Base-by-base conservation (phyloP, 495 filamentous ascomycete species). In the Penicillium odoratum region DNA sequence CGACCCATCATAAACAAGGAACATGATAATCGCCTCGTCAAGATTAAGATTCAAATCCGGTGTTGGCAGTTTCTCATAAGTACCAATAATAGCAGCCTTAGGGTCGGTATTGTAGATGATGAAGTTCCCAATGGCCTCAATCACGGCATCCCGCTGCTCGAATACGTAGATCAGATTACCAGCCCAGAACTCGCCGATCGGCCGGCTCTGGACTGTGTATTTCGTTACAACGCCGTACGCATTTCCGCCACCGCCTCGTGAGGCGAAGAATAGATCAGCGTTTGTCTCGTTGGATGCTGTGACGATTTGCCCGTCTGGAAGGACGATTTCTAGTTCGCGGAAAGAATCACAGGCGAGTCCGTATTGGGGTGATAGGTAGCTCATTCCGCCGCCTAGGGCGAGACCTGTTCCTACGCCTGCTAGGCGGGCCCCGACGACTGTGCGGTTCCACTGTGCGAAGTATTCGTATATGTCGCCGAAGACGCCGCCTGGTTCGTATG, bases 231-330 rank as follows among this genome's bases (percentile, higher is more conserved):
- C 68, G 21, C 74, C 80, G 55, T 81, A 83, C 34, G 75, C 80
- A 47, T 79, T 77, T 7, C 70, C 69, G 18, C 82, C 81, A 9
- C 74, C 74, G 9, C 83, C 83, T 11, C 82, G 74, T 30, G 83
- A 70, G 4, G 75, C 77, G 25, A 79, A 87, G 73, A 85, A 87
- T 11, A 87, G 77, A 51, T 87, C 84, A 0, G 78, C 51, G 58
- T 87, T 80, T 42, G 72, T 67, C 4, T 69, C 63, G 7, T 75
- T 59, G 25, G 77, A 78, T 3, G 81, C 81, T 0, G 74, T 83
- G 2, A 76, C 69, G 15, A 78, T 75, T 21, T 67, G 44, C 7
- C 83, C 83, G 34, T 78, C 70, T 5, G 83, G 77, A 0, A 82
- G 80, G 25, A 86, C 73, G 48, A 86, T 81, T 30, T 70, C 62